These are phyloP conservation scores for Coniochaeta ligniaria DNA, from an alignment of 2,329 filamentous ascomycete species.

Conservation along the genomic window DNA sequence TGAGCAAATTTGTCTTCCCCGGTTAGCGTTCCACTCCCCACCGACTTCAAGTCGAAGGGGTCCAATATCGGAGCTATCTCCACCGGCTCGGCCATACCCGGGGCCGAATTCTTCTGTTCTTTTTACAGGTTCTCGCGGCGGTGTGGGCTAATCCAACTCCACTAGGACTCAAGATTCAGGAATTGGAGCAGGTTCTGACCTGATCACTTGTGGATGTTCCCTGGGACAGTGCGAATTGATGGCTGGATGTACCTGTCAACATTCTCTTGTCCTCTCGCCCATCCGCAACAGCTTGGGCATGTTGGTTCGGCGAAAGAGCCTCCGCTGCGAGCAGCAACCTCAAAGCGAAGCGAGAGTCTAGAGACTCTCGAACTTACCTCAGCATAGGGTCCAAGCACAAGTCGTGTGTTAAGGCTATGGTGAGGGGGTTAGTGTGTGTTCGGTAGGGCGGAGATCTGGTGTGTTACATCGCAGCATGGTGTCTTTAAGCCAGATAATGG, in stretches of 20 bases:
- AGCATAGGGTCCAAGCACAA: neutral
- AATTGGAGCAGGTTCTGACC: neutral
- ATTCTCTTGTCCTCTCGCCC: neutral
- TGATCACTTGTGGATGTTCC: neutral
- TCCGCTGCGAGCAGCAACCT: neutral
- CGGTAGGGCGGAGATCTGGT: neutral
- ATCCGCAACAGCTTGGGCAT: neutral
- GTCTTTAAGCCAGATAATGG: neutral
- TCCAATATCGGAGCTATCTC: neutral
- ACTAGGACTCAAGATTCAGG: neutral
- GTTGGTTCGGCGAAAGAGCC: neutral
- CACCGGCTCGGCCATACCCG: neutral
- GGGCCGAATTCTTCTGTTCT: neutral
- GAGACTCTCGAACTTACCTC: neutral
- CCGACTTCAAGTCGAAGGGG: neutral
- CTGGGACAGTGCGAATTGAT: neutral
- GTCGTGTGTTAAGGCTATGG: neutral
- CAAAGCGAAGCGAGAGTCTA: neutral
- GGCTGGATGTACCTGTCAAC: neutral
- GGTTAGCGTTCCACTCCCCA: neutral
- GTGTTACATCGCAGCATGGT: conserved; percentile 1
- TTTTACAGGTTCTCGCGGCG: neutral
- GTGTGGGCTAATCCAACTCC: neutral
- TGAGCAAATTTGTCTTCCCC: neutral
- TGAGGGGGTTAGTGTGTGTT: neutral